Base-by-base conservation (phyloP, 2,329 filamentous ascomycete genomes). In the Trichoderma breve region DNA sequence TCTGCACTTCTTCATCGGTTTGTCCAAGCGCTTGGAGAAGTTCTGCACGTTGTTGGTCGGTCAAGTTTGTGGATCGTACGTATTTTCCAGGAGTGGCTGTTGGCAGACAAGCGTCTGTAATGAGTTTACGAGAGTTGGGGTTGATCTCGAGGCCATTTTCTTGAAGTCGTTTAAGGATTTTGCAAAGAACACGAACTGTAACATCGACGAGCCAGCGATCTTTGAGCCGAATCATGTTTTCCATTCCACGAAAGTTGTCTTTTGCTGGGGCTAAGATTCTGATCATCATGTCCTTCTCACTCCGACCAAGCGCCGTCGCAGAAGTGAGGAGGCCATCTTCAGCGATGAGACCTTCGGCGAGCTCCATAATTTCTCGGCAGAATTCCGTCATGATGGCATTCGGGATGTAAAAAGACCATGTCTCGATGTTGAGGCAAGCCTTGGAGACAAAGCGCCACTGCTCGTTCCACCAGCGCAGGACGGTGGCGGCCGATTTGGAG, bases 291-390 rank as follows among this genome's bases (percentile, higher is more conserved):
- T 82, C 81, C 28, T 79, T 76, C 51, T 83, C 80, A 47, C 77
- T 81, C 69, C 79, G 80, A 9, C 77, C 78, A 12, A 79, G 73
- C 6, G 80, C 79, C 39, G 79, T 79, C 14, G 93, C 92, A 60
- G 91, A 92, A 2, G 93, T 89, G 74, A 99, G 90, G 72, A 98
- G 88, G 65, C 90, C 91, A 79, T 97, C 96, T 76, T 97, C 91
- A 53, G 93, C 91, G 78, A 98, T 93, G 2, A 97, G 86, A 43
- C 89, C 87, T 78, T 97, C 93, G 0, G 95, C 95, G 78, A 97
- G 93, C 77, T 98, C 94, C 89, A 99, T 99, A 15, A 93, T 93
- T 78, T 97, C 94, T 75, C 96, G 91, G 79, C 95, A 98, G 77
- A 98, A 98, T 71, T 97, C 91, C 77, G 94, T 91, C 93, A 99